phyloP scores from a whole-genome alignment of 2,329 filamentous ascomycete genomes.

The Claviceps quebecensis region DNA sequence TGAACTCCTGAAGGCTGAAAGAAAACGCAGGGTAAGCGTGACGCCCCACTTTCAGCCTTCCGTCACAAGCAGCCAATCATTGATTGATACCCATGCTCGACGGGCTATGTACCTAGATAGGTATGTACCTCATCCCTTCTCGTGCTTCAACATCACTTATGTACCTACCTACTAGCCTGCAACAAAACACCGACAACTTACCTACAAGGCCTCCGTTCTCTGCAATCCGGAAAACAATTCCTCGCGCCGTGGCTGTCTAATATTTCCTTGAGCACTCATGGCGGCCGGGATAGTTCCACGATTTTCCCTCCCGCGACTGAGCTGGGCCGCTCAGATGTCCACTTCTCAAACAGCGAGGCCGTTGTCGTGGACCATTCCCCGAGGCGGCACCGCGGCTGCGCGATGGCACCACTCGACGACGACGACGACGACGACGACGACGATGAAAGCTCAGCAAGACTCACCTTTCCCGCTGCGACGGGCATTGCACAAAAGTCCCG shows the following conservation, averaged over 20 bases:
- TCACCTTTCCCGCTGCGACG: constrained; percentile 4
- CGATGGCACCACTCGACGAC: constrained; percentile 2
- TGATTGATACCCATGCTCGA: no score
- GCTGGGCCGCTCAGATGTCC: constrained; percentile 28
- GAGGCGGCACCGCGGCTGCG: constrained; percentile 6
- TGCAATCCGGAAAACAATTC: no score
- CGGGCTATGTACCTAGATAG: no score
- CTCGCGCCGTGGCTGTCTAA: not conserved
- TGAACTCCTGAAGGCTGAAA: no score
- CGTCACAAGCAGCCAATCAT: no score
- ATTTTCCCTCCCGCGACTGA: constrained; percentile 41
- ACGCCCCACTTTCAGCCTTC: no score
- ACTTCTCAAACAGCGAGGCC: constrained; percentile 12
- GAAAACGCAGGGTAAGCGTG: no score
- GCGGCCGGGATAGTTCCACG: constrained; percentile 31
- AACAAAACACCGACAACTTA: constrained; percentile 10
- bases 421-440: not conserved
- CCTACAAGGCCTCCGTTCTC: no score
- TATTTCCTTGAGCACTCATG: constrained; percentile 8
- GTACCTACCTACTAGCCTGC: not conserved
- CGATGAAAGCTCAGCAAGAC: not conserved
- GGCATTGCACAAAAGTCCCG: constrained; percentile 8
- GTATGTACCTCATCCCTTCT: no score
- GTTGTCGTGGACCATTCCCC: constrained; percentile 10
- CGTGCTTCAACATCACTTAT: not conserved